Evolutionary conservation across 495 filamentous ascomycete genomes (phyloP).

Genomic region (Xylaria venustula): DNA sequence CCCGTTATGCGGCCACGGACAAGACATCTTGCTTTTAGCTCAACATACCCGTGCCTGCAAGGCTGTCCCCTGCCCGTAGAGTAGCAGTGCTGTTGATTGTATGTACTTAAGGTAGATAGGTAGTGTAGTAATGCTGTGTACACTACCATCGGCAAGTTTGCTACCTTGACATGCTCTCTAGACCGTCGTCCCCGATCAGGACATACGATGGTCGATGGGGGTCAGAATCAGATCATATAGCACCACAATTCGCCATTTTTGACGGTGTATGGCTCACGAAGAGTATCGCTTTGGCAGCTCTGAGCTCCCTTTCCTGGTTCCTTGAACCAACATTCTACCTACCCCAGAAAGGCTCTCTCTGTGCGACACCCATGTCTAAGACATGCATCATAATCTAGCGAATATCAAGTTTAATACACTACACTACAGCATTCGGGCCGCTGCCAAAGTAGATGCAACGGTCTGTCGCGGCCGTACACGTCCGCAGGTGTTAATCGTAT

Average conservation of each 20-base stretch:
- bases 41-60: background rate
- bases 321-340: too few species aligned
- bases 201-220: conserved; percentile 1
- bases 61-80: conserved; percentile 3
- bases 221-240: conserved; percentile 9
- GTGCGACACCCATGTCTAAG: background rate
- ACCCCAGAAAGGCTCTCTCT: too few species aligned
- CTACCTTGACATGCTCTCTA: background rate
- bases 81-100: background rate
- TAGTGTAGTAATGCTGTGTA: too few species aligned
- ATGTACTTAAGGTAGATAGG: too few species aligned
- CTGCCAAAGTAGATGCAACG: background rate
- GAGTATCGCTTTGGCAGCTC: background rate
- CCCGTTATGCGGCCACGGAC: background rate
- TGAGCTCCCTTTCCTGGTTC: background rate
- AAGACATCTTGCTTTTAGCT: background rate
- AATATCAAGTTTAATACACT: background rate
- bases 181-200: background rate
- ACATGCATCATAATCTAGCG: background rate
- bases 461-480: background rate
- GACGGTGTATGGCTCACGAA: background rate
- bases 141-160: background rate
- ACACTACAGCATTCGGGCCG: background rate
- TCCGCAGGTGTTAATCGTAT: background rate
- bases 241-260: conserved; percentile 1